A percentile compares a stretch with the other conserved stretches of the same genome.
These are phyloP conservation scores for Mycena citricolor DNA, from an alignment of 1,284 basidiomycete species.

Conservation along the genomic window DNA sequence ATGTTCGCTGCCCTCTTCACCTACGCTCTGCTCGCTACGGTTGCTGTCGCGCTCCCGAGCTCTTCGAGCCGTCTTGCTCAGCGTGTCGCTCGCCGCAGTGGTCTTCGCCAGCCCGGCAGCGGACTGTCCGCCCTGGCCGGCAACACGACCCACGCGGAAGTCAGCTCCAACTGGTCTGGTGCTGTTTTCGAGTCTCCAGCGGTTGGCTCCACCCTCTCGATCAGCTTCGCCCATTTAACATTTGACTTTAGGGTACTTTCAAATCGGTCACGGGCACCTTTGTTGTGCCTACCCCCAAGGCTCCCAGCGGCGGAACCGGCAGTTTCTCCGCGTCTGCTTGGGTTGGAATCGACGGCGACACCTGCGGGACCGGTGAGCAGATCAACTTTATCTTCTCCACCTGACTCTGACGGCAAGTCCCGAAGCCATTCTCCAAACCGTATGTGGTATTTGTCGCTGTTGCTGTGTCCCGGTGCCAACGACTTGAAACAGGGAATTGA, in stretches of 20 bases:
- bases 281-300: constrained; percentile 25
- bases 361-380: constrained; percentile 18
- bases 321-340: constrained; percentile 29
- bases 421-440: constrained; percentile 31
- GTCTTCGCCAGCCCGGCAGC: background rate
- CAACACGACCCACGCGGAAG: constrained; percentile 10
- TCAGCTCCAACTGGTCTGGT: constrained; percentile 21
- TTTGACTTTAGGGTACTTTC: constrained; percentile 11
- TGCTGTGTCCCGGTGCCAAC: too few relatives aligned
- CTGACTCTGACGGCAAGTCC: too few relatives aligned
- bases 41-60: constrained; percentile 13
- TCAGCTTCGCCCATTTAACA: background rate
- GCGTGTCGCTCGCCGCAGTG: constrained; percentile 14
- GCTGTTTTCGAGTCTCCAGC: constrained; percentile 18
- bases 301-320: constrained; percentile 7
- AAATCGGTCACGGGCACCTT: constrained; percentile 34
- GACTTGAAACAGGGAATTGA: constrained; percentile 22
- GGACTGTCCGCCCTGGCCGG: background rate
- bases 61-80: constrained; percentile 1
- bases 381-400: too few relatives aligned
- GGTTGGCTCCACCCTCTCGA: constrained; percentile 12
- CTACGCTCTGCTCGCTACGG: constrained; percentile 20
- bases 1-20: constrained; percentile 19
- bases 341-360: constrained; percentile 31
- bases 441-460: too few relatives aligned